Evolutionary conservation across 306 rosid genomes (phyloP), one percentile per base, ranked within the genome.

Genomic region (Rubus idaeus): DNA sequence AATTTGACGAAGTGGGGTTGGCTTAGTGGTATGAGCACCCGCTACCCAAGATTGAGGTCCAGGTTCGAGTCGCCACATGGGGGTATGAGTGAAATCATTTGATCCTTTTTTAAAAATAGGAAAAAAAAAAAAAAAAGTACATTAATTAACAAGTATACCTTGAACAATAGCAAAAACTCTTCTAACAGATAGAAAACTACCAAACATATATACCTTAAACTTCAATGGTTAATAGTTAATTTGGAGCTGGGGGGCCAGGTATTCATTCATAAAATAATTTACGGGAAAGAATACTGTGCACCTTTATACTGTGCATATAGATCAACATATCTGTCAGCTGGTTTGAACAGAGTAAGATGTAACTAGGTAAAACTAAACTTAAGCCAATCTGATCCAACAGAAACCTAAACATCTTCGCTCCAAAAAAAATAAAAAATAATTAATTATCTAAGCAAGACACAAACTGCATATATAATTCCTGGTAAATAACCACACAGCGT

Each of bases 391-490:
- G 14, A 57, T 57, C 63, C 35, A 57, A 21, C 11, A 21, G 13
- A 23, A 21, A 14, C 18, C 7, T n/a, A 42, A 53, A 53, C 66
- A 4, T 42, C 46, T 30, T 30, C 40, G 20, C 21, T 46, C 10
- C 13, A 47, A 72, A 72, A 63, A 4, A 6, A 60, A 77, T 20
- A 9, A 10, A 11, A 37, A 44, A 16, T 17, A 41, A 13, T 56
- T 6, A 5, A 55, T 76, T 52, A 78, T 57, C 53, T 71, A 13
- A 73, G 63, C 49, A 79, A 39, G 4, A 79, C 83, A 23, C 73
- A 85, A 68, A 82, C 39, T 4, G 88, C 88, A 58, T 82, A 85
- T 76, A 85, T 23, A 53, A 82, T 82, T 82, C 88, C 82, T 14
- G 88, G 86, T 50, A 85, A 47, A 45, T 85, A 82, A 0, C 86